Evolutionary conservation across 805 yeast genomes (phyloP).

Genomic region (Starmerella tilneyi): DNA sequence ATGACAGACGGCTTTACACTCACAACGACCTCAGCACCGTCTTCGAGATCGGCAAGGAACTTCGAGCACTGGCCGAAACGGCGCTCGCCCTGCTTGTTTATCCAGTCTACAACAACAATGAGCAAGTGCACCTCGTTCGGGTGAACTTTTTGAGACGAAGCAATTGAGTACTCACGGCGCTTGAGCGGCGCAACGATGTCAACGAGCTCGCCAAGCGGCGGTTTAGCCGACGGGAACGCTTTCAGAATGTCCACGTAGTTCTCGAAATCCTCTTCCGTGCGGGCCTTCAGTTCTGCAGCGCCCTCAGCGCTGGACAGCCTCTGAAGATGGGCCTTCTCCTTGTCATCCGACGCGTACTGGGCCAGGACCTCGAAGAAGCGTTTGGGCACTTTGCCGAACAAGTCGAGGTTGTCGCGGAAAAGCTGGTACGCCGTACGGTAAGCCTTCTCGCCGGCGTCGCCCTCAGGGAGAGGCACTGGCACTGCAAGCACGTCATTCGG

Average conservation of each 20-base stretch:
- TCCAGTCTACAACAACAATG: slow-evolving; percentile 95
- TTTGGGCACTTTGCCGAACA: slow-evolving; percentile 93
- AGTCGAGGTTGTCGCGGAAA: slow-evolving; percentile 67
- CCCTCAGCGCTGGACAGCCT: slow-evolving; percentile 68
- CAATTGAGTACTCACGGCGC: slow-evolving; percentile 96
- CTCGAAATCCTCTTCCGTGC: slow-evolving; percentile 72
- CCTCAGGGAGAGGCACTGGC: slow-evolving; percentile 48
- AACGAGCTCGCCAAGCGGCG: slow-evolving; percentile 57
- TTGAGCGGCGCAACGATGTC: slow-evolving; percentile 73
- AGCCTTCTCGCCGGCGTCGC: slow-evolving; percentile 37
- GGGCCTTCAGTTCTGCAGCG: slow-evolving; percentile 70
- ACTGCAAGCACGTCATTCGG: slow-evolving; percentile 59
- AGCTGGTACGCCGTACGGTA: slow-evolving; percentile 75
- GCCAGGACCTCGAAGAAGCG: slow-evolving; percentile 80
- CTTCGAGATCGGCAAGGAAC: slow-evolving; percentile 63
- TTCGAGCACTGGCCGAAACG: slow-evolving; percentile 93
- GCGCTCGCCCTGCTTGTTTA: slow-evolving; percentile 64
- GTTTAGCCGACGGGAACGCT: slow-evolving; percentile 73
- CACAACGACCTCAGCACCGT: slow-evolving; percentile 82
- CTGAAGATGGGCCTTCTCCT: slow-evolving; percentile 52
- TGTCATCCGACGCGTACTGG: slow-evolving; percentile 56
- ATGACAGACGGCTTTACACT: slow-evolving; percentile 94
- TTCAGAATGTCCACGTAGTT: slow-evolving; percentile 73
- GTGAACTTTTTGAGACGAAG: slow-evolving; percentile 88
- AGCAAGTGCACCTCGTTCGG: slow-evolving; percentile 83